phyloP scores from a whole-genome alignment of 75 land plant species.

The Pinus albicaulis region DNA sequence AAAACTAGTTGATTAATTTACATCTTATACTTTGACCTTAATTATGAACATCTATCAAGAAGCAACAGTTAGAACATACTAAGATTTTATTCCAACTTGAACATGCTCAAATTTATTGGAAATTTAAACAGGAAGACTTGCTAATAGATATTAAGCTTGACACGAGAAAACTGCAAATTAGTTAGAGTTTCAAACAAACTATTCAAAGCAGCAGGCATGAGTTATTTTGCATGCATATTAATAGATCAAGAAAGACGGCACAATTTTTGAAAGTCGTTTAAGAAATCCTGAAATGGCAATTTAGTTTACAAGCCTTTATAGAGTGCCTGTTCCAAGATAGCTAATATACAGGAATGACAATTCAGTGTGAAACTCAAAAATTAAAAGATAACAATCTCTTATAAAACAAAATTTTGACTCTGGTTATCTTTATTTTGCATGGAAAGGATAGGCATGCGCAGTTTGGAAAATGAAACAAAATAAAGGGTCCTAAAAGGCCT shows the following conservation, averaged over 20 bases:
- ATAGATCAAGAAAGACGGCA: background rate
- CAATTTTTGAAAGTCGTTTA: background rate
- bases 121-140: background rate
- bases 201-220: background rate
- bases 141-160: background rate
- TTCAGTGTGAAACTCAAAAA: background rate
- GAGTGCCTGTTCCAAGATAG: background rate
- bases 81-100: background rate
- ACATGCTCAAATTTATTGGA: background rate
- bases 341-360: background rate
- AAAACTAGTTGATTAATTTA: background rate
- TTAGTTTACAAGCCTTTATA: background rate
- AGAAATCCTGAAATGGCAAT: background rate
- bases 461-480: background rate
- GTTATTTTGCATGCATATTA: background rate
- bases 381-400: background rate
- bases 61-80: background rate
- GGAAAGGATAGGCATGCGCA: background rate
- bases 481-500: too few relatives aligned
- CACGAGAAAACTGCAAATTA: background rate
- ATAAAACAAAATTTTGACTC: background rate
- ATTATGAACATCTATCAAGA: background rate
- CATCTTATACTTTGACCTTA: background rate
- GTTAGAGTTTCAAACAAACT: background rate
- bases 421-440: background rate